Conservation (phyloP, 768 basidiomycete species). For the Daedaleopsis nitida region DNA sequence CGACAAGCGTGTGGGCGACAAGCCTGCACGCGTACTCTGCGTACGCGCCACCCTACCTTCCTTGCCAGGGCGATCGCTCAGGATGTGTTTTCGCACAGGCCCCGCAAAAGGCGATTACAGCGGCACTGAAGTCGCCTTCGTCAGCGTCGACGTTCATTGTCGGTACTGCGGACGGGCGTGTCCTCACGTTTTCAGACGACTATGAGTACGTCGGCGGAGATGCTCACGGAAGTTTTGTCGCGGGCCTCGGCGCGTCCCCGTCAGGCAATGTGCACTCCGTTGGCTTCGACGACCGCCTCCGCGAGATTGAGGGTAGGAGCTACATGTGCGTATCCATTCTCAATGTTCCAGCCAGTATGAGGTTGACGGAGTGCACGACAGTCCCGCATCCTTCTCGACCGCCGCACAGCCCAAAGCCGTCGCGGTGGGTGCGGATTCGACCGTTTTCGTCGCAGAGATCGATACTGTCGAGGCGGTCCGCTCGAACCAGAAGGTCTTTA, state of each 20-base stretch:
- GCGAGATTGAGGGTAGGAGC: constrained; percentile 58
- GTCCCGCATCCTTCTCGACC: constrained; percentile 54
- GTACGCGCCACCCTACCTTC: constrained; percentile 40
- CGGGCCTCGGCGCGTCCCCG: constrained; percentile 53
- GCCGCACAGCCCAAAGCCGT: constrained; percentile 69
- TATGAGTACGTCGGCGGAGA: constrained; percentile 56
- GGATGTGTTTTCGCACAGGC: constrained; percentile 46
- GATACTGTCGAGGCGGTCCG: constrained; percentile 65
- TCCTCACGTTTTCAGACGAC: constrained; percentile 60
- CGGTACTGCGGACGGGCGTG: constrained; percentile 80
- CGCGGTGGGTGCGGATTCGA: constrained; percentile 58
- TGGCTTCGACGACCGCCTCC: constrained; percentile 80
- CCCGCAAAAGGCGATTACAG: constrained; percentile 80
- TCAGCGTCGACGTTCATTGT: constrained; percentile 71
- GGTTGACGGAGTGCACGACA: constrained; percentile 27
- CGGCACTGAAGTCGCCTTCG: constrained; percentile 45
- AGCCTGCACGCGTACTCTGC: constrained; percentile 60
- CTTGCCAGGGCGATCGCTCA: background rate
- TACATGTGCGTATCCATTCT: constrained; percentile 50
- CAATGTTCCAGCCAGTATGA: background rate
- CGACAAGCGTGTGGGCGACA: constrained; percentile 68
- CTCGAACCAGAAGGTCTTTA: constrained; percentile 67
- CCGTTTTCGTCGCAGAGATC: constrained; percentile 65
- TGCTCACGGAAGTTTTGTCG: constrained; percentile 72
- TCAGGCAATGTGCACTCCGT: constrained; percentile 62